A percentile compares a stretch with the other conserved stretches of the same genome.
Evolutionary conservation across 2,329 filamentous ascomycete species (phyloP).

Genomic region (Emergomyces pasteurianus): DNA sequence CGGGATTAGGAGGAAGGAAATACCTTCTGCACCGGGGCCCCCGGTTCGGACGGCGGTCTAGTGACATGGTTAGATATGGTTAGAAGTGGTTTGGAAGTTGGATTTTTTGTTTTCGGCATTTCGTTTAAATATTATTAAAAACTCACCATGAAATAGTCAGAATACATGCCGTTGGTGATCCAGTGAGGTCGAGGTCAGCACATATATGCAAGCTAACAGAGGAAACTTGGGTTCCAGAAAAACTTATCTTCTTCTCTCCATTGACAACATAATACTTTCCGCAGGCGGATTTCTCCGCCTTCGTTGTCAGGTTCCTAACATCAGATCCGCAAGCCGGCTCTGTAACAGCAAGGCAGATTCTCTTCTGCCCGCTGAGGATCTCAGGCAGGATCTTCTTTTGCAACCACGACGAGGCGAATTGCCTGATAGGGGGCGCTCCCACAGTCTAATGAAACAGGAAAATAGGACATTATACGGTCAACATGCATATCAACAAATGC

Average conservation of each 20-base stretch:
- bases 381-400: slow-evolving; percentile 1
- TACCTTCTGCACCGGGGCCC: not conserved
- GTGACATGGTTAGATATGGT: not conserved
- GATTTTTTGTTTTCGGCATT: not conserved
- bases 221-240: not conserved
- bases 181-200: not conserved
- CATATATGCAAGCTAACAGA: not conserved
- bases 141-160: slow-evolving; percentile 1
- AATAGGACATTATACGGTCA: not conserved
- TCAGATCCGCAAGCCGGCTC: slow-evolving; percentile 2
- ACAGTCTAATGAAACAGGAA: not conserved
- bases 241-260: slow-evolving; percentile 3
- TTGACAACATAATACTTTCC: slow-evolving; percentile 4
- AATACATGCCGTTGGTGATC: slow-evolving; percentile 3
- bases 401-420: not conserved
- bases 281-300: not conserved
- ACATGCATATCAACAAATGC: not conserved
- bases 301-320: slow-evolving; percentile 1
- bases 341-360: slow-evolving; percentile 1
- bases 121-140: not conserved
- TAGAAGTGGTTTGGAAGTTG: not conserved
- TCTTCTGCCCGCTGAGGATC: not conserved
- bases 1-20: slow-evolving; percentile 1
- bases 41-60: slow-evolving; percentile 2
- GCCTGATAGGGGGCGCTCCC: not conserved